These are phyloP conservation scores for Backusella westeae DNA, from an alignment of 192 early-diverging fungal genomes.

Conservation along the genomic window DNA sequence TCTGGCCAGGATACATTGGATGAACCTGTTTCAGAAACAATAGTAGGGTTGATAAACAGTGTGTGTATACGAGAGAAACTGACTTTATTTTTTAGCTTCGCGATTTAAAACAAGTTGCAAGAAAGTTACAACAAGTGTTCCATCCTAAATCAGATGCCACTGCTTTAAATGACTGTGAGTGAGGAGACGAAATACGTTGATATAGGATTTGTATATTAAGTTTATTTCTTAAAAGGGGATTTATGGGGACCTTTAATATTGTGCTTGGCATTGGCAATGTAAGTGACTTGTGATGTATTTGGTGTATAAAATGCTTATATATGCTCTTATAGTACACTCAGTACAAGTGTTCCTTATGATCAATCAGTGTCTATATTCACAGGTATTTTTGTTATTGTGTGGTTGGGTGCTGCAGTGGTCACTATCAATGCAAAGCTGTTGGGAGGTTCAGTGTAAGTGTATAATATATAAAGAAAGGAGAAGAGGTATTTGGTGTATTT, in stretches of 20 bases:
- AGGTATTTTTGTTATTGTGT: slow-evolving; percentile 92
- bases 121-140: slow-evolving; percentile 72
- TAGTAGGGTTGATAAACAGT: slow-evolving; percentile 47
- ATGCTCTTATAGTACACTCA: slow-evolving; percentile 61
- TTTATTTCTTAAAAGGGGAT: slow-evolving; percentile 69
- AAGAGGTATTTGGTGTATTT: not conserved
- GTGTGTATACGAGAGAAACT: not conserved
- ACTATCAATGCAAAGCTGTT: slow-evolving; percentile 96
- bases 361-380: slow-evolving; percentile 90
- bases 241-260: slow-evolving; percentile 96
- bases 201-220: slow-evolving; percentile 35
- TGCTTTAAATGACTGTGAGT: slow-evolving; percentile 73
- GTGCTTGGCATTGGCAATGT: slow-evolving; percentile 88
- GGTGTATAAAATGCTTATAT: not conserved
- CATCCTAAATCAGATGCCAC: slow-evolving; percentile 61
- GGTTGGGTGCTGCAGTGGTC: slow-evolving; percentile 90
- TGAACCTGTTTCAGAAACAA: slow-evolving; percentile 91
- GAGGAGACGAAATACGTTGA: not conserved
- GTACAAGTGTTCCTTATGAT: slow-evolving; percentile 68
- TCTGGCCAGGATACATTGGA: slow-evolving; percentile 76
- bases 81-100: slow-evolving; percentile 52
- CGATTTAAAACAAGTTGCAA: slow-evolving; percentile 69
- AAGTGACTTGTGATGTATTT: slow-evolving; percentile 19
- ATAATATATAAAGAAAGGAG: not conserved
- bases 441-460: slow-evolving; percentile 82